phyloP scores from a whole-genome alignment of 140 eudicot genomes.

The Bidens hawaiensis region DNA sequence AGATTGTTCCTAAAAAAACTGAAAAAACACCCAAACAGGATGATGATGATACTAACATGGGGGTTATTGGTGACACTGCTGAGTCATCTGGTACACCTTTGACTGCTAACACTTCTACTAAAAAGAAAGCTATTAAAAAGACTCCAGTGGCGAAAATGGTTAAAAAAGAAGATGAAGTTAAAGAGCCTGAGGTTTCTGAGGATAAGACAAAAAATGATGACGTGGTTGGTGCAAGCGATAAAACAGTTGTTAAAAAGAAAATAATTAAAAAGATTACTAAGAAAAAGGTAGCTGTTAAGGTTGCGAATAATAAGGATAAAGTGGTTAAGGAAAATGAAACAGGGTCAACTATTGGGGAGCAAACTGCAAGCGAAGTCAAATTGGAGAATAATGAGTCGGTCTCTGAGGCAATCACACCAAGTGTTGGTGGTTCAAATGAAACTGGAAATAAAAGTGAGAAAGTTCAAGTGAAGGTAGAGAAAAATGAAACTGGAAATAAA shows the following conservation, averaged over 20 bases:
- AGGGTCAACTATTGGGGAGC: constrained; percentile 23
- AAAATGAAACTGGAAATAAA: constrained; percentile 27
- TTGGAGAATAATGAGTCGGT: constrained; percentile 24
- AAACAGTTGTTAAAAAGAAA: constrained; percentile 60
- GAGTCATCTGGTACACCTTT: constrained; percentile 36
- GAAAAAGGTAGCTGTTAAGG: constrained; percentile 42
- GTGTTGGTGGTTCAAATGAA: constrained; percentile 28
- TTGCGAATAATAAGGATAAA: constrained; percentile 25
- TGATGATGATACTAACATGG: constrained; percentile 35
- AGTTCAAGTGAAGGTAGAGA: too few species aligned
- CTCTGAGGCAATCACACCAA: constrained; percentile 19
- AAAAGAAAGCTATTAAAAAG: constrained; percentile 53
- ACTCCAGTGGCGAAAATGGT: constrained; percentile 24
- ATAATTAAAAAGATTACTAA: constrained; percentile 64
- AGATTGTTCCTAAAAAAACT: constrained; percentile 44
- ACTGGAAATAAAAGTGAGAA: too few species aligned
- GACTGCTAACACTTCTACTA: constrained; percentile 37
- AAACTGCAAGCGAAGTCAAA: constrained; percentile 33
- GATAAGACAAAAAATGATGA: constrained; percentile 37
- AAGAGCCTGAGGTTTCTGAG: constrained; percentile 41
- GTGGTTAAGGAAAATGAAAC: constrained; percentile 23
- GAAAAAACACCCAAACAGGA: constrained; percentile 25
- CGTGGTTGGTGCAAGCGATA: constrained; percentile 38
- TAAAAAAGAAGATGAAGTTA: constrained; percentile 37
- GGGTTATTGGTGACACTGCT: constrained; percentile 35